Evolutionary conservation across 768 basidiomycete species (phyloP).

Genomic region (Daedaleopsis nitida): DNA sequence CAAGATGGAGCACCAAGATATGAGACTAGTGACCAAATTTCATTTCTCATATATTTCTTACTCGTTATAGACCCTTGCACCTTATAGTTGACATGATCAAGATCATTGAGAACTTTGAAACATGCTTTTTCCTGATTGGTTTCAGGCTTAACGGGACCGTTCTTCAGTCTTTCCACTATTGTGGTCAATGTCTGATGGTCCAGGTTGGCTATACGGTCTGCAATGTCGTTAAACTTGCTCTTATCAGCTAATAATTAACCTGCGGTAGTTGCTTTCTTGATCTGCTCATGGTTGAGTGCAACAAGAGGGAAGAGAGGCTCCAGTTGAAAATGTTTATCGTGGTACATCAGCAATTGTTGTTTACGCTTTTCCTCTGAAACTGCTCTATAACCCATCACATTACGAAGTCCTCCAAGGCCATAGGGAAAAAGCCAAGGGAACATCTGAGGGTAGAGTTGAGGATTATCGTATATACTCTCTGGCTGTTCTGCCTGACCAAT

Average conservation of each 20-base stretch:
- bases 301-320: constrained; percentile 21
- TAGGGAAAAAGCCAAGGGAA: constrained; percentile 24
- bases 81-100: constrained; percentile 17
- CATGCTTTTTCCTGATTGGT: constrained; percentile 10
- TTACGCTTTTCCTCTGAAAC: neutral
- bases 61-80: constrained; percentile 19
- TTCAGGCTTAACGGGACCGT: constrained; percentile 2
- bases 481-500: constrained; percentile 4
- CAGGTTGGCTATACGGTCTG: constrained; percentile 2
- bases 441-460: constrained; percentile 14
- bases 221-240: constrained; percentile 10
- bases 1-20: constrained; percentile 17
- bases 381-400: neutral
- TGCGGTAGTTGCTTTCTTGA: constrained; percentile 10
- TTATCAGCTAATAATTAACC: constrained; percentile 16
- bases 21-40: constrained; percentile 19
- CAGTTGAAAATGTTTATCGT: constrained; percentile 23
- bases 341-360: constrained; percentile 19
- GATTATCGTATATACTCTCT: constrained; percentile 18
- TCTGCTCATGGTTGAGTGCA: constrained; percentile 27
- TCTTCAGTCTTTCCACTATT: constrained; percentile 1
- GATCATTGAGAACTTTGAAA: constrained; percentile 10
- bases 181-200: constrained; percentile 1
- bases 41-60: constrained; percentile 18
- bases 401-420: constrained; percentile 16